These are phyloP conservation scores for Exserohilum turcica DNA, from an alignment of 2,329 filamentous ascomycete genomes.

Conservation along the genomic window DNA sequence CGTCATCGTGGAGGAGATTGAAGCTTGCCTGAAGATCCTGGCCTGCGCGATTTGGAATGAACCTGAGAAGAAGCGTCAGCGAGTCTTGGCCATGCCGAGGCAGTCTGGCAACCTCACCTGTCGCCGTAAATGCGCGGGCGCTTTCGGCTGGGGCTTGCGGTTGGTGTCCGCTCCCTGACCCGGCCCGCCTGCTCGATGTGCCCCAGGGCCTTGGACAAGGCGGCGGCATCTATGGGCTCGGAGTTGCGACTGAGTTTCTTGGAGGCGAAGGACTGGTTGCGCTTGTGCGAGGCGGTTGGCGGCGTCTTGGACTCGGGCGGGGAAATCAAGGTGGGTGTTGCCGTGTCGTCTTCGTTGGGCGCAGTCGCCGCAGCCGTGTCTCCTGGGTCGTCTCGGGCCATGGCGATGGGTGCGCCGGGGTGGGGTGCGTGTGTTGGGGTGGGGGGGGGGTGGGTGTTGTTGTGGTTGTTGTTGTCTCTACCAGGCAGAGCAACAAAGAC, in stretches of 20 bases:
- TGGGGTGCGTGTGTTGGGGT: constrained; percentile 4
- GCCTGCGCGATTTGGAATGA: constrained; percentile 91
- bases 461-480: neutral
- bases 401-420: constrained; percentile 20
- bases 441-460: neutral
- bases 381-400: constrained; percentile 25
- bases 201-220: constrained; percentile 65
- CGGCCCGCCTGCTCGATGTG: constrained; percentile 65
- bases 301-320: constrained; percentile 66
- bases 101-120: constrained; percentile 36
- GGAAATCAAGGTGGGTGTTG: constrained; percentile 56
- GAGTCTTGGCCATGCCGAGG: neutral
- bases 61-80: constrained; percentile 60
- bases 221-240: constrained; percentile 64
- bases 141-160: constrained; percentile 70
- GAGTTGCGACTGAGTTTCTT: constrained; percentile 47
- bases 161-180: constrained; percentile 65
- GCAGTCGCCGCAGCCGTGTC: constrained; percentile 24
- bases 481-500: neutral
- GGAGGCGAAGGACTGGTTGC: constrained; percentile 44
- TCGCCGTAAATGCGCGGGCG: constrained; percentile 68
- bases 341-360: constrained; percentile 34
- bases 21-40: constrained; percentile 94
- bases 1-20: constrained; percentile 88
- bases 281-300: constrained; percentile 60